A percentile compares a stretch with the other conserved stretches of the same genome.
These are phyloP conservation scores for Medakamo hakoo DNA, from an alignment of 139 green algal species.

Conservation along the genomic window DNA sequence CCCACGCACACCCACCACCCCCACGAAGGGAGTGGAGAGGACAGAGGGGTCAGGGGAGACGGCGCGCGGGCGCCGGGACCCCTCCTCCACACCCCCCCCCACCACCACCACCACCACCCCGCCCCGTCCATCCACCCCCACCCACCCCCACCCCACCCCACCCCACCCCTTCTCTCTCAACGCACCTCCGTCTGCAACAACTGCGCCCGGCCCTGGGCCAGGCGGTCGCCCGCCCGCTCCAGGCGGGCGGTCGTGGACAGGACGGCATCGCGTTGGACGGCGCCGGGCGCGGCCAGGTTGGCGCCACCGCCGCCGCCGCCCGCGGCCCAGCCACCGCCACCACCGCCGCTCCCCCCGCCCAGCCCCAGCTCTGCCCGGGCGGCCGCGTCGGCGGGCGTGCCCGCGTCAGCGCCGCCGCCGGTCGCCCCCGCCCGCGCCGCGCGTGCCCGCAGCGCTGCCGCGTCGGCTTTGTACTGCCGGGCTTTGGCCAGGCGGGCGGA, in stretches of 20 bases:
- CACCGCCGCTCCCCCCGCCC: too few species aligned
- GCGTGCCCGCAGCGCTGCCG: background rate
- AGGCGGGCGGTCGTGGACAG: constrained; percentile 55
- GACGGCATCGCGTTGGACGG: constrained; percentile 68
- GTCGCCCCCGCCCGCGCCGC: too few species aligned
- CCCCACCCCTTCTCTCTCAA: background rate
- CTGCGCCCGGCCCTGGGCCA: constrained; percentile 59
- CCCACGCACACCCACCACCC: background rate
- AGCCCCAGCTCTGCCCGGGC: background rate
- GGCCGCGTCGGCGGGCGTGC: too few species aligned
- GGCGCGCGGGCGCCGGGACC: background rate
- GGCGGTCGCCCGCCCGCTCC: constrained; percentile 50
- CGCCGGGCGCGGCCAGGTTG: constrained; percentile 14
- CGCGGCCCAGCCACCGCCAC: too few species aligned
- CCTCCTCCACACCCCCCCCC: background rate
- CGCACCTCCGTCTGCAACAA: constrained; percentile 71
- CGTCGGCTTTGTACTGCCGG: background rate
- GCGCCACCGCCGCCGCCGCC: background rate
- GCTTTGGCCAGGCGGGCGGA: background rate
- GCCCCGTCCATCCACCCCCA: background rate
- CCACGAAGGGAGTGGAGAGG: too few species aligned
- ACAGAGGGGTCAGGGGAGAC: too few species aligned
- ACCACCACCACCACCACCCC: background rate
- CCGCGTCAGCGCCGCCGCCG: background rate
- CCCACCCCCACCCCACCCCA: background rate